Conservation (phyloP, 1,139 yeast species). For the Pichia terricola region DNA sequence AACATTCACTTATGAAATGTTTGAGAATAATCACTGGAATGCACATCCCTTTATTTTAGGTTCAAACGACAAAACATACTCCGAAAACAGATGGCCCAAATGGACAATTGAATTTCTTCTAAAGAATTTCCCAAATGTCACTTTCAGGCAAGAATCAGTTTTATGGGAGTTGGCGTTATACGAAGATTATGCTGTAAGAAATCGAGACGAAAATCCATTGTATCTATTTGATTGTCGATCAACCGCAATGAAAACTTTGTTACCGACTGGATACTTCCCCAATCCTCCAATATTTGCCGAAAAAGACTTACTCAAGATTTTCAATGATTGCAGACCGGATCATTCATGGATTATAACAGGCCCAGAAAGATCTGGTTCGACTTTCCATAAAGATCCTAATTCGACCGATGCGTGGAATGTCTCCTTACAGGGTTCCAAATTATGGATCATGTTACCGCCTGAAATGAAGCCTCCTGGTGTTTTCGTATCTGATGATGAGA, state of each 20-base stretch:
- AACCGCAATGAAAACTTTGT: slow-evolving; percentile 47
- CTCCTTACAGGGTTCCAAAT: slow-evolving; percentile 60
- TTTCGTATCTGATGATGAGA: slow-evolving; percentile 62
- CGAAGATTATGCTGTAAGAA: slow-evolving; percentile 47
- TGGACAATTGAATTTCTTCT: slow-evolving; percentile 51
- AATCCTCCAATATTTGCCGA: slow-evolving; percentile 41
- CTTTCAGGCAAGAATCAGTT: slow-evolving; percentile 77
- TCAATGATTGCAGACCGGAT: slow-evolving; percentile 64
- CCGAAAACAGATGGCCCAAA: slow-evolving; percentile 47
- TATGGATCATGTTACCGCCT: slow-evolving; percentile 89
- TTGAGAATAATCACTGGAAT: slow-evolving; percentile 34
- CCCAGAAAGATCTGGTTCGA: slow-evolving; percentile 71
- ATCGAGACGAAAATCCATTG: slow-evolving; percentile 73
- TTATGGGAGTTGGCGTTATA: slow-evolving; percentile 65
- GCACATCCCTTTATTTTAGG: slow-evolving; percentile 62
- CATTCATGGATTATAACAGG: slow-evolving; percentile 87
- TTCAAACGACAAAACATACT: slow-evolving; percentile 1
- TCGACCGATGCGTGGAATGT: slow-evolving; percentile 89
- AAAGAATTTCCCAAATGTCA: slow-evolving; percentile 45
- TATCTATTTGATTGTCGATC: slow-evolving; percentile 78
- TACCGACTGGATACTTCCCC: slow-evolving; percentile 37
- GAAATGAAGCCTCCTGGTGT: slow-evolving; percentile 76
- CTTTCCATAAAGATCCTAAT: slow-evolving; percentile 90
- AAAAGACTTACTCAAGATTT: slow-evolving; percentile 37
- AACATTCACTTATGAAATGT: slow-evolving; percentile 33